Evolutionary conservation across 129 eudicot species (phyloP).

Genomic region (Sambucus nigra): DNA sequence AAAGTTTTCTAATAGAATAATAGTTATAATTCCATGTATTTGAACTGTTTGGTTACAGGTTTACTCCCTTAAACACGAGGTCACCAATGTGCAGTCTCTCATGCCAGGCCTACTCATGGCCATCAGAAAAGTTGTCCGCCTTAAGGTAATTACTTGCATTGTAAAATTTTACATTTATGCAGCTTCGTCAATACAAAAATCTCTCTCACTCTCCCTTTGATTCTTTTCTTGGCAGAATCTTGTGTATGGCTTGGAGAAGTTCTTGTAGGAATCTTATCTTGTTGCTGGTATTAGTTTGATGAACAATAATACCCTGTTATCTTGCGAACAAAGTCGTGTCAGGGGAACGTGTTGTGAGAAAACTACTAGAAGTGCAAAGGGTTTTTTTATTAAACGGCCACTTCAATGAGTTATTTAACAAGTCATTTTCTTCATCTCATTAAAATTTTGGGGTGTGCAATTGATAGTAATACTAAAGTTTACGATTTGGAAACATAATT

Average conservation of each 20-base stretch:
- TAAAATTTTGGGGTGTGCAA: too few relatives aligned
- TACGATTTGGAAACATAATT: too few relatives aligned
- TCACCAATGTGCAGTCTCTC: conserved; percentile 66
- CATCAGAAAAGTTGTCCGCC: conserved; percentile 77
- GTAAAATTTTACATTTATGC: background rate
- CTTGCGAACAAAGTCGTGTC: background rate
- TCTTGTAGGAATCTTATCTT: conserved; percentile 30
- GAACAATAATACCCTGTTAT: background rate
- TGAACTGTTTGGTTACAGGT: conserved; percentile 21
- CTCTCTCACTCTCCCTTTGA: background rate
- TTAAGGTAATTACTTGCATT: conserved; percentile 38
- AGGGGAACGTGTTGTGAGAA: too few relatives aligned
- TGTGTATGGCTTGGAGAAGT: conserved; percentile 80
- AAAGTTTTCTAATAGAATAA: background rate
- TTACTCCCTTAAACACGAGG: conserved; percentile 44
- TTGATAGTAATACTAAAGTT: too few relatives aligned
- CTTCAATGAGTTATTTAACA: too few relatives aligned
- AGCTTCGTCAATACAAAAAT: background rate
- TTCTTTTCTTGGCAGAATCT: conserved; percentile 45
- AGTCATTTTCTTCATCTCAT: too few relatives aligned
- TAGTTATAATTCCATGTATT: background rate
- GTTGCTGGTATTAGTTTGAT: background rate
- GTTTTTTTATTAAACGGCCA: too few relatives aligned
- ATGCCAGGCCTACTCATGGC: conserved; percentile 92
- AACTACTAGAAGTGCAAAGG: too few relatives aligned